Evolutionary conservation across 2,329 filamentous ascomycete genomes (phyloP).

Genomic region (Scleromitrula shiraiana): DNA sequence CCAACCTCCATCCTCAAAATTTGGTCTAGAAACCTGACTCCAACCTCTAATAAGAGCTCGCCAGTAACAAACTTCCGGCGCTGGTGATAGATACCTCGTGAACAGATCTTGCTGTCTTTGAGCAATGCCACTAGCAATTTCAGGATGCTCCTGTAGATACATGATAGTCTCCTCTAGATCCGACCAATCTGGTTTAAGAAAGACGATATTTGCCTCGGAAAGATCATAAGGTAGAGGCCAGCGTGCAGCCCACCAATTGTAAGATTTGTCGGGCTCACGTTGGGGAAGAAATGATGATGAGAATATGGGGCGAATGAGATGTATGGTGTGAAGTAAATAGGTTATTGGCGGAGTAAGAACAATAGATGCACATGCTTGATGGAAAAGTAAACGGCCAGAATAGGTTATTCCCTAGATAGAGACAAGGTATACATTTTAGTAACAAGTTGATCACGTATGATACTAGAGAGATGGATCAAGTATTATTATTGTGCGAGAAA

Average conservation of each 20-base stretch:
- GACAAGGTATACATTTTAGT: neutral
- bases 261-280: neutral
- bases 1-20: conserved; percentile 31
- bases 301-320: conserved; percentile 39
- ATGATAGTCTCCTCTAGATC: conserved; percentile 39
- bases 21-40: conserved; percentile 34
- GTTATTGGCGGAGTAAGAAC: conserved; percentile 40
- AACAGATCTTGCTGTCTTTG: conserved; percentile 38
- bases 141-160: conserved; percentile 39
- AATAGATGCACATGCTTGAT: conserved; percentile 42
- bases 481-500: neutral
- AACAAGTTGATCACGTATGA: neutral
- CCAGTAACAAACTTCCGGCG: conserved; percentile 48
- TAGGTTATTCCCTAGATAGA: conserved; percentile 42
- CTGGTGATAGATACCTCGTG: conserved; percentile 40
- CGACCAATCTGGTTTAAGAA: conserved; percentile 43
- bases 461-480: neutral
- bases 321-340: conserved; percentile 44
- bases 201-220: conserved; percentile 40
- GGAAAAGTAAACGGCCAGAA: conserved; percentile 43
- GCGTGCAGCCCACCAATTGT: conserved; percentile 17
- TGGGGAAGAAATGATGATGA: conserved; percentile 26
- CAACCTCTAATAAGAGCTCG: conserved; percentile 41
- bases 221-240: conserved; percentile 34
- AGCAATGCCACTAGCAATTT: conserved; percentile 40